phyloP scores from a whole-genome alignment of 2,329 filamentous ascomycete genomes.

The Rasamsonia emersonii region DNA sequence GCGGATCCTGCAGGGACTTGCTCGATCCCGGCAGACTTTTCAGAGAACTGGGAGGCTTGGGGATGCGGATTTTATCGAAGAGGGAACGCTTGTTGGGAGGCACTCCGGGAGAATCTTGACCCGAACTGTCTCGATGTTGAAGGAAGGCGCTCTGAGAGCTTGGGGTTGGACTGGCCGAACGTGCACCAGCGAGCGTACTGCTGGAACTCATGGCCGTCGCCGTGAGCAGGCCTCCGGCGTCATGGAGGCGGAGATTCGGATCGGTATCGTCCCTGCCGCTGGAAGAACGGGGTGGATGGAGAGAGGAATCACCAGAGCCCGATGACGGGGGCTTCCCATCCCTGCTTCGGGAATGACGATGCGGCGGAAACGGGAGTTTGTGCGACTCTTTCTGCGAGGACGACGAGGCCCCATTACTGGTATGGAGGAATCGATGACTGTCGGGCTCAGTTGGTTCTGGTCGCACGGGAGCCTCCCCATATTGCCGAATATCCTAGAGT shows the following conservation, averaged over 20 bases:
- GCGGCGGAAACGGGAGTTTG: slow-evolving; percentile 25
- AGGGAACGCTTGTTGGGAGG: slow-evolving; percentile 39
- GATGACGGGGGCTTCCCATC: slow-evolving; percentile 42
- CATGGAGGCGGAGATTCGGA: slow-evolving; percentile 46
- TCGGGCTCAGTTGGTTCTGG: slow-evolving; percentile 61
- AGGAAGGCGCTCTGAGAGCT: slow-evolving; percentile 58
- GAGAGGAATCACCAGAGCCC: slow-evolving; percentile 25
- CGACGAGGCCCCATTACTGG: slow-evolving; percentile 34
- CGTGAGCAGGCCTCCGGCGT: slow-evolving; percentile 21
- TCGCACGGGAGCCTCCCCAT: slow-evolving; percentile 69
- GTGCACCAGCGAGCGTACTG: slow-evolving; percentile 42
- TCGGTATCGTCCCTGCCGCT: slow-evolving; percentile 67
- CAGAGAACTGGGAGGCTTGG: slow-evolving; percentile 30
- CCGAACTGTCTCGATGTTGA: slow-evolving; percentile 29
- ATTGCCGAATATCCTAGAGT: slow-evolving; percentile 61
- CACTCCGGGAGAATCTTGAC: slow-evolving; percentile 32
- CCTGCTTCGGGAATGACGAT: slow-evolving; percentile 48
- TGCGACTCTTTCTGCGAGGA: slow-evolving; percentile 44
- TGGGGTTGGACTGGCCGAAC: slow-evolving; percentile 74
- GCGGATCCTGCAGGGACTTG: slow-evolving; percentile 20
- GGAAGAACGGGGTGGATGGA: slow-evolving; percentile 58
- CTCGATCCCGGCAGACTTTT: slow-evolving; percentile 23
- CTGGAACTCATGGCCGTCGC: slow-evolving; percentile 15
- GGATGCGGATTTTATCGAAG: slow-evolving; percentile 46
- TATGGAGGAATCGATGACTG: slow-evolving; percentile 53